These are phyloP conservation scores for Phytopythium montanum DNA, from an alignment of 352 stramenopile species.

Conservation along the genomic window DNA sequence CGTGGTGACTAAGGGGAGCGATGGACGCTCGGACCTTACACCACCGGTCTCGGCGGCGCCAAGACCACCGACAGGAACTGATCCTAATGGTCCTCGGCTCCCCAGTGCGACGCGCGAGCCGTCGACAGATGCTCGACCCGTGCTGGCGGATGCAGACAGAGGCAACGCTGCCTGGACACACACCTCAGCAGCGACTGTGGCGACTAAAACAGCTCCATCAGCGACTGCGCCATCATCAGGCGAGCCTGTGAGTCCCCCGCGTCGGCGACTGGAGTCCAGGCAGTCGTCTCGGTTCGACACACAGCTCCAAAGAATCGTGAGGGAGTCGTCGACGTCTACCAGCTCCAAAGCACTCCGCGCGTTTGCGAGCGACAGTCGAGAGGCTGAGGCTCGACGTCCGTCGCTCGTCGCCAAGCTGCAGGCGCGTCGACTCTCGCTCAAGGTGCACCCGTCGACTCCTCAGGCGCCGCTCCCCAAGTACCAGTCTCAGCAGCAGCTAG, in stretches of 20 bases:
- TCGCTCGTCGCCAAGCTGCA: neutral
- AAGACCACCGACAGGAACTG: no score
- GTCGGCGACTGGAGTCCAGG: neutral
- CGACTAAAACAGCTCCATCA: neutral
- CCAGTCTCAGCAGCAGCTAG: neutral
- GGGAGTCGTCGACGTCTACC: neutral
- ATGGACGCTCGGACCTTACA: neutral
- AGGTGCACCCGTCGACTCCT: slow-evolving; percentile 13
- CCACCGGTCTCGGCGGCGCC: neutral
- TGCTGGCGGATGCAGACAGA: neutral
- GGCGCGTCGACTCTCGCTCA: slow-evolving; percentile 4
- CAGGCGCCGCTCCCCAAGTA: neutral
- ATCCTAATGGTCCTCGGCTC: neutral
- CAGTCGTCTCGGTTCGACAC: neutral
- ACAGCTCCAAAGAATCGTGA: neutral
- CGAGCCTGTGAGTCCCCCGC: neutral
- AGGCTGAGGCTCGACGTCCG: neutral
- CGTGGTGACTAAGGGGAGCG: neutral
- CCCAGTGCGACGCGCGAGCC: neutral
- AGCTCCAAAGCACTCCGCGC: neutral
- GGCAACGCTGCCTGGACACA: neutral
- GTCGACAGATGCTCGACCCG: neutral
- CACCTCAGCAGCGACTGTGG: neutral
- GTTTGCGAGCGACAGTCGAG: slow-evolving; percentile 1
- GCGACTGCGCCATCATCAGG: no score